These are phyloP conservation scores for Claviceps digitariae DNA, from an alignment of 2,329 filamentous ascomycete species.

Conservation along the genomic window DNA sequence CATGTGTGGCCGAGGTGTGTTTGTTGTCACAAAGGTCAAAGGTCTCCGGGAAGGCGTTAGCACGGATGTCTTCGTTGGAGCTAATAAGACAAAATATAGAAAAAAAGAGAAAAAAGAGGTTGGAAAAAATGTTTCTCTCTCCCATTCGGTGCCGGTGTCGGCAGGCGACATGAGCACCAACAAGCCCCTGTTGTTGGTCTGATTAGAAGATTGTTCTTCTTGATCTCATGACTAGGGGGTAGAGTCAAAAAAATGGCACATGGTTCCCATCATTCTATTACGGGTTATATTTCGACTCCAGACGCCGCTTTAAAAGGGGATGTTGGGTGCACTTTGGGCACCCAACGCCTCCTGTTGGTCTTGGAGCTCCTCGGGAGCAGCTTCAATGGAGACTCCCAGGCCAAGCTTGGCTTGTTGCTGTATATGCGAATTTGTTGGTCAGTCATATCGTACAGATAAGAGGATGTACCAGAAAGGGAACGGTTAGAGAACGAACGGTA, in stretches of 20 bases:
- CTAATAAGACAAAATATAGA: not conserved
- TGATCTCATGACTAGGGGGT: constrained; percentile 11
- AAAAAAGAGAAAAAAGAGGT: not conserved
- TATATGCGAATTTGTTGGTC: not conserved
- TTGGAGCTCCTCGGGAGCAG: constrained; percentile 72
- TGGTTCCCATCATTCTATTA: constrained; percentile 8
- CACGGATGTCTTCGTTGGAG: not conserved
- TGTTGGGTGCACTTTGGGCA: constrained; percentile 38
- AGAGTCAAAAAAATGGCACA: constrained; percentile 8
- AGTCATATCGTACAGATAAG: constrained; percentile 10
- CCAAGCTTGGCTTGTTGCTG: constrained; percentile 94
- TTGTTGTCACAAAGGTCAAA: not conserved
- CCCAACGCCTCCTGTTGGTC: constrained; percentile 60
- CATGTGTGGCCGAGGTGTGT: not conserved
- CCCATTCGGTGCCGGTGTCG: not conserved
- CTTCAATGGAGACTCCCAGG: constrained; percentile 83
- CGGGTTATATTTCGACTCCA: not conserved
- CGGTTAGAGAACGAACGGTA: constrained; percentile 50
- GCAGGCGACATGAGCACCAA: not conserved
- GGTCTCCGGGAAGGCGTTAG: not conserved
- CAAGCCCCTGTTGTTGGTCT: not conserved
- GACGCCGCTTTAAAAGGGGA: constrained; percentile 42
- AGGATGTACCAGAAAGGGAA: not conserved
- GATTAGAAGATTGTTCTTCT: constrained; percentile 4
- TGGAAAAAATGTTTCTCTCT: not conserved